Base-by-base conservation (phyloP, 164 flowering plant species). In the Taxillus chinensis region DNA sequence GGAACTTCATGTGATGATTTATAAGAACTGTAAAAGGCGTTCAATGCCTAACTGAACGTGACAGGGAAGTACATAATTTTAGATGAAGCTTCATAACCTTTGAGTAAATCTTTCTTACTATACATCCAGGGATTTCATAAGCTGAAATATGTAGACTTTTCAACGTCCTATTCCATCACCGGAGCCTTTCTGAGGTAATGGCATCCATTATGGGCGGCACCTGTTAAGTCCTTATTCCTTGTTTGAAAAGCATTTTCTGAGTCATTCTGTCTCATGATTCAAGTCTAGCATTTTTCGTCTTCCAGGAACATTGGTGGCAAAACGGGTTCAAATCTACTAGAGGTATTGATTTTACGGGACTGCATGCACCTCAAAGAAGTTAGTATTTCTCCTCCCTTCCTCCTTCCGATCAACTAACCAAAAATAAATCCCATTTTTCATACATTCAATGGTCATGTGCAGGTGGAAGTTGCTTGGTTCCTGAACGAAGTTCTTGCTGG, bases 291-390 rank as follows among this genome's bases (percentile, higher is more conserved):
- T 15, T 52, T 12, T 45, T 60, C 11, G 7, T 57, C 57, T 37
- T 64, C 52, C 61, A 91, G 97, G 75, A 83, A 82, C 71, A 84
- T 85, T 67, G 90, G 87, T 56, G 74, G 75, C 68, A 68, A 65
- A 27, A 57, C 65, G 0, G 75, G 77, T 60, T 95, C 85, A 41
- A 77, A 67, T 60, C 53, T 67, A 14, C 78, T 92, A 62, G 98
- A 89, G 75, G 82, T 82, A 56, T 64, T 92, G 66, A 75, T 82
- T 66, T 80, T 92, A 73, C 82, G 98, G 53, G 98, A 92, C 62
- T 92, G 96, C 80, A 86, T 89, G 86, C 95, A 89, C 74, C 87
- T 92, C 60, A 87, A 83, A 78, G 86, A 87, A 79, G 98, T 86
- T 51, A 64, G 75, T 52, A 38, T 10, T 5, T 48, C 54, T 61